A percentile compares a stretch with the other conserved stretches of the same genome.
Evolutionary conservation across 2,329 filamentous ascomycete genomes (phyloP).

Genomic region (Ilyonectria sp.): DNA sequence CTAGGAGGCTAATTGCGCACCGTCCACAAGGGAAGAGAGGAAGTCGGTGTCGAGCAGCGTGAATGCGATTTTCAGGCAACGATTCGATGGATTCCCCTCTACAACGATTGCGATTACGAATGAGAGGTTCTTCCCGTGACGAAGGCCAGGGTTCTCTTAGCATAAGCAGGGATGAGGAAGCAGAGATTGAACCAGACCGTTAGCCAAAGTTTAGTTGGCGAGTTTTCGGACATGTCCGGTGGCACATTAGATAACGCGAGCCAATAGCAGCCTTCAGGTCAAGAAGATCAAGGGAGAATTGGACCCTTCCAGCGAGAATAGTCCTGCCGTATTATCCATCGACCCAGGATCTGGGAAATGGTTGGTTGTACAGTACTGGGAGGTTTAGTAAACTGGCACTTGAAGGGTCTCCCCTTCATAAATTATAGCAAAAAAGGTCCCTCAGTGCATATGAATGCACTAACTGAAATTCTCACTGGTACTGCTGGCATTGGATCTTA

Average conservation of each 20-base stretch:
- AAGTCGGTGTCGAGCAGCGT: conserved; percentile 54
- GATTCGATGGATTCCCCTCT: conserved; percentile 67
- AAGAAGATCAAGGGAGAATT: no score
- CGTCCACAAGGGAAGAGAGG: conserved; percentile 51
- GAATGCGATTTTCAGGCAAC: conserved; percentile 29
- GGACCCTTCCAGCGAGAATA: no score
- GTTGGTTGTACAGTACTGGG: not conserved
- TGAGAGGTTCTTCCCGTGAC: conserved; percentile 67
- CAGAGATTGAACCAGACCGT: no score
- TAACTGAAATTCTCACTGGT: not conserved
- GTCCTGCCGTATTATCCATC: no score
- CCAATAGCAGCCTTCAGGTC: no score
- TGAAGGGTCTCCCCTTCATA: not conserved
- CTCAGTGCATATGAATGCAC: not conserved
- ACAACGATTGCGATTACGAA: conserved; percentile 59
- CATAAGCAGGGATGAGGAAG: no score
- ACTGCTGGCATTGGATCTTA: not conserved
- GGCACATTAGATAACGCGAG: conserved; percentile 49
- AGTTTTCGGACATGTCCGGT: no score
- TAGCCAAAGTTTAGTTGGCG: no score
- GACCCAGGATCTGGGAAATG: no score
- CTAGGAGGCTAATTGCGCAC: conserved; percentile 59
- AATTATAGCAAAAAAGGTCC: not conserved
- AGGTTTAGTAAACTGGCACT: not conserved
- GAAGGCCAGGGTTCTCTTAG: conserved; percentile 38